Conservation (phyloP, 768 basidiomycete species). For the Epithele typhae region DNA sequence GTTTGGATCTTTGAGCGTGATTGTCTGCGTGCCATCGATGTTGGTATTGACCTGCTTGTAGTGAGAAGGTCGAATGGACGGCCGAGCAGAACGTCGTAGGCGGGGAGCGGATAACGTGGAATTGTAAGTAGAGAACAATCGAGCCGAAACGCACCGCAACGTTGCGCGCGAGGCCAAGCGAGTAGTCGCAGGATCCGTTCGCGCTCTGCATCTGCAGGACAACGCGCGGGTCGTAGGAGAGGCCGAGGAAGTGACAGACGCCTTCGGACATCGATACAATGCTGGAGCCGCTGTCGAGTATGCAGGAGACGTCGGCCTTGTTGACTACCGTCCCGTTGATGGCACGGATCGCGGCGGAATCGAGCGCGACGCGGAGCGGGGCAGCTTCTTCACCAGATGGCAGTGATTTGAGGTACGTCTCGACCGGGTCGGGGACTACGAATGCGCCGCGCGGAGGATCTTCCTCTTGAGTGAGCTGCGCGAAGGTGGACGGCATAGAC, state of each 20-base stretch:
- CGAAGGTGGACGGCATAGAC: no score
- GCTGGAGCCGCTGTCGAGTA: constrained; percentile 19
- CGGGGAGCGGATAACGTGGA: constrained; percentile 7
- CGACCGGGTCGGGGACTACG: constrained; percentile 11
- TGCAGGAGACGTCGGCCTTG: constrained; percentile 8
- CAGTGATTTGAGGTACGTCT: constrained; percentile 4
- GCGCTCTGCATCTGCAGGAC: constrained; percentile 12
- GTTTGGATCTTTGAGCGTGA: constrained; percentile 9
- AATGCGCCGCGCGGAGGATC: constrained; percentile 5
- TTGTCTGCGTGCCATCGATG: constrained; percentile 1
- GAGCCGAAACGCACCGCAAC: constrained; percentile 9
- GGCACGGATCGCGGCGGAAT: constrained; percentile 14
- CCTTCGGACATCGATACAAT: constrained; percentile 23
- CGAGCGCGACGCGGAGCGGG: constrained; percentile 6
- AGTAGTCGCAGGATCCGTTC: constrained; percentile 6
- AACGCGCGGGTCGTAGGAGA: constrained; percentile 12
- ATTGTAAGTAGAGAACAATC: constrained; percentile 5
- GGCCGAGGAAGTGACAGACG: constrained; percentile 9
- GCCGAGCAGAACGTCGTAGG: constrained; percentile 9
- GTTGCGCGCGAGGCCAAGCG: constrained; percentile 15
- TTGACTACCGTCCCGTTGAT: constrained; percentile 11
- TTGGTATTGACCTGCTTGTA: neutral
- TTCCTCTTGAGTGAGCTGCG: no score
- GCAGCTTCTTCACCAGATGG: neutral
- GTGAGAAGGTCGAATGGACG: constrained; percentile 10